phyloP scores from a whole-genome alignment of 352 stramenopile species.

The Blastocystis sp. region DNA sequence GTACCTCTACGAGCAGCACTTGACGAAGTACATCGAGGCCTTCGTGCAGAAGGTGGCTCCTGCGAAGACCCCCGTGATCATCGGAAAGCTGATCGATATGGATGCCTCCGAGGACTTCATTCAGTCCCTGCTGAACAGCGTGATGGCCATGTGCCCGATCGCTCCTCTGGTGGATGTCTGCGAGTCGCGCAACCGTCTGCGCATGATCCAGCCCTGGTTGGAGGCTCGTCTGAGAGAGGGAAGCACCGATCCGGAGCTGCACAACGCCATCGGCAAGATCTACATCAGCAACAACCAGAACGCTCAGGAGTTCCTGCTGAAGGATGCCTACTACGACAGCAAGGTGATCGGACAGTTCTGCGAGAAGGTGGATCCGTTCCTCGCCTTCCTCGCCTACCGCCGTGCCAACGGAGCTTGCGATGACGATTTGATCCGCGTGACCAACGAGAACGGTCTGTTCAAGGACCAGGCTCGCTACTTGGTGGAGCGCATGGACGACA shows the following conservation, averaged over 20 bases:
- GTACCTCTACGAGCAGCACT: conserved; percentile 98
- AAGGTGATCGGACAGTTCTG: conserved; percentile 97
- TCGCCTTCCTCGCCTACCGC: conserved; percentile 99
- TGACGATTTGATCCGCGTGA: conserved; percentile 96
- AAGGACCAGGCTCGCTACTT: conserved; percentile 98
- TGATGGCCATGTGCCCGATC: conserved; percentile 83
- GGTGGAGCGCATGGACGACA: conserved; percentile 94
- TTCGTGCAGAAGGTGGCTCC: conserved; percentile 90
- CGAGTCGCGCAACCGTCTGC: conserved; percentile 96
- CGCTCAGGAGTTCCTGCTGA: conserved; percentile 94
- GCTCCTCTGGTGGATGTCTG: conserved; percentile 96
- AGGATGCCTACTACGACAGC: conserved; percentile 99
- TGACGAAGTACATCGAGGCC: conserved; percentile 99
- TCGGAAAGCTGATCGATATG: conserved; percentile 95
- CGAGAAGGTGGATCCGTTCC: conserved; percentile 95
- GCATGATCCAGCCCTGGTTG: conserved; percentile 95
- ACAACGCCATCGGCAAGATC: conserved; percentile 99
- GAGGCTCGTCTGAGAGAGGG: conserved; percentile 95
- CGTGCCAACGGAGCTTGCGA: conserved; percentile 93
- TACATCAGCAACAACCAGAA: conserved; percentile 99
- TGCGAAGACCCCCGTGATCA: conserved; percentile 93
- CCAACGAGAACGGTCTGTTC: conserved; percentile 95
- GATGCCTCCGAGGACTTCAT: conserved; percentile 99
- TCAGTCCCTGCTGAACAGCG: conserved; percentile 96
- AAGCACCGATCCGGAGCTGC: conserved; percentile 93